phyloP scores from a whole-genome alignment of 352 stramenopile genomes.

The Globisporangium ultimum region DNA sequence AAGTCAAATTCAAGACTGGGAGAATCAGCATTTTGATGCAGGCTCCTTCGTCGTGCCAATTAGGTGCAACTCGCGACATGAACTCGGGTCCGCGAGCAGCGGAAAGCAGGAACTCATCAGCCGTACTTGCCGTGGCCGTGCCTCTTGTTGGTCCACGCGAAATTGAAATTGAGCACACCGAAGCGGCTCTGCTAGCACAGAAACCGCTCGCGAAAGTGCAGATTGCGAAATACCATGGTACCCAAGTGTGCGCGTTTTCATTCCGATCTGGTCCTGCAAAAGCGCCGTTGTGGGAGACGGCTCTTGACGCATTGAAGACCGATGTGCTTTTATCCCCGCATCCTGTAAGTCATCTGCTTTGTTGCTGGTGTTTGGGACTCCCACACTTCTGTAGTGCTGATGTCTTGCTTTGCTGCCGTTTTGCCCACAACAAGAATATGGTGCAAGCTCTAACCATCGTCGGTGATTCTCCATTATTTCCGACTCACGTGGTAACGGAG shows the following conservation, averaged over 20 bases:
- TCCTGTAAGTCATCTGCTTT: constrained; percentile 23
- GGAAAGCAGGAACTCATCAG: background rate
- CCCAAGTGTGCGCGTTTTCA: constrained; percentile 27
- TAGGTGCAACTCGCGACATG: background rate
- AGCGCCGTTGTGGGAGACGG: constrained; percentile 32
- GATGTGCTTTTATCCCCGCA: constrained; percentile 28
- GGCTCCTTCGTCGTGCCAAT: background rate
- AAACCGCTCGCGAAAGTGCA: constrained; percentile 34
- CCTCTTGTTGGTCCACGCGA: constrained; percentile 8
- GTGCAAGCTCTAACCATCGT: constrained; percentile 43
- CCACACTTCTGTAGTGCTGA: no score
- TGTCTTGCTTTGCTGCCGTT: background rate
- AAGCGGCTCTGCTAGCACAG: constrained; percentile 21
- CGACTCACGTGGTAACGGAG: constrained; percentile 39
- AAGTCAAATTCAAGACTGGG: background rate
- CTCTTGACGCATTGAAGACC: constrained; percentile 24
- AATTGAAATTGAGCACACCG: constrained; percentile 13
- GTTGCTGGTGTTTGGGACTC: background rate
- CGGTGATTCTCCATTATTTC: background rate
- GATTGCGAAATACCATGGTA: constrained; percentile 21
- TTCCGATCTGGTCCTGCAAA: constrained; percentile 32
- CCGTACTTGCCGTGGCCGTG: background rate
- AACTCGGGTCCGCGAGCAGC: background rate
- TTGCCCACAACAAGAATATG: constrained; percentile 24
- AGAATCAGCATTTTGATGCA: background rate